Conservation (phyloP, 495 filamentous ascomycete species). For the Daldinia grandis region DNA sequence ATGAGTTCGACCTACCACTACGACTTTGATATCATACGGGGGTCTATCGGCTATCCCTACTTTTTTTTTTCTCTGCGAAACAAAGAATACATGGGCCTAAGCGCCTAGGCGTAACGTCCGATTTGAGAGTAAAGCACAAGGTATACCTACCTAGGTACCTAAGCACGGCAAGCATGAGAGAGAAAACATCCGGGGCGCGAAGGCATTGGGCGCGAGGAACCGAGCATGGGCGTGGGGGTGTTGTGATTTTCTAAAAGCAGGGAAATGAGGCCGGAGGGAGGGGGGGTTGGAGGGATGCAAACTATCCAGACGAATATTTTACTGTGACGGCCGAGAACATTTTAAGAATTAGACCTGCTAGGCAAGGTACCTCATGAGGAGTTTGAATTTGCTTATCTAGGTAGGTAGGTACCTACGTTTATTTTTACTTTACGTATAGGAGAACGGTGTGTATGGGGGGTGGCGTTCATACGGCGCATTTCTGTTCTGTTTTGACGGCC, state of each 20-base stretch:
- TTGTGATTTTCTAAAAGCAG: neutral
- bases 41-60: no score
- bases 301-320: conserved; percentile 13
- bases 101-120: neutral
- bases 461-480: conserved; percentile 1
- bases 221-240: neutral
- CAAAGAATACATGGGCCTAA: neutral
- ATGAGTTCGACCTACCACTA: neutral
- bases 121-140: neutral
- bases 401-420: neutral
- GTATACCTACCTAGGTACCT: no score
- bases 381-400: conserved; percentile 7
- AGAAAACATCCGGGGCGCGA: neutral
- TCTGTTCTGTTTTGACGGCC: neutral
- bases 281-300: neutral
- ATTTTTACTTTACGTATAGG: neutral
- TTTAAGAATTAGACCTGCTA: conserved; percentile 6
- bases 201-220: neutral
- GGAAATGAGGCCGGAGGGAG: neutral
- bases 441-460: neutral
- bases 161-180: neutral
- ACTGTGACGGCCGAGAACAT: conserved; percentile 22
- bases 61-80: neutral
- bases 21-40: neutral
- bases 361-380: conserved; percentile 17